Conservation (phyloP, 768 basidiomycete species). For the Boletus reticuloceps region DNA sequence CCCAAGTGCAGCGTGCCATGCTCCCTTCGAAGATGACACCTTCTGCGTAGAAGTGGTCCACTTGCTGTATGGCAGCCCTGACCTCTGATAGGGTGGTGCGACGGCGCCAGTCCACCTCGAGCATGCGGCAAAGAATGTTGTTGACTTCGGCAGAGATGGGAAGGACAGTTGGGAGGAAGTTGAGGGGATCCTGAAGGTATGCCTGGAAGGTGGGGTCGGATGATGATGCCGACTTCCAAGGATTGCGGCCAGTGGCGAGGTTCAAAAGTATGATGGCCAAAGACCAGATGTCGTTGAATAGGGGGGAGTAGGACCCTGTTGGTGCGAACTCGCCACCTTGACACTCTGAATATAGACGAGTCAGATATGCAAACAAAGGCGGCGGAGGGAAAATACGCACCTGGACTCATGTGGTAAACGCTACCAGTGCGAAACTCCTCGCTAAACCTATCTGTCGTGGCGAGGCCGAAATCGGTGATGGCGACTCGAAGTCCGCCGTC, state of each 20-base stretch:
- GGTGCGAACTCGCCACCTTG: conserved; percentile 67
- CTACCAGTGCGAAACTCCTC: conserved; percentile 94
- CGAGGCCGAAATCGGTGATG: conserved; percentile 93
- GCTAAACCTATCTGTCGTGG: conserved; percentile 82
- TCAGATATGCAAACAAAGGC: conserved; percentile 10
- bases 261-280: conserved; percentile 96
- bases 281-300: conserved; percentile 94
- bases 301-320: conserved; percentile 74
- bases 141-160: conserved; percentile 78
- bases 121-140: conserved; percentile 68
- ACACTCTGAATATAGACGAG: conserved; percentile 61
- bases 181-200: conserved; percentile 70
- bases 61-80: conserved; percentile 51
- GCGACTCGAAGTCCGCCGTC: conserved; percentile 72
- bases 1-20: conserved; percentile 77
- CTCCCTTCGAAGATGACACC: conserved; percentile 78
- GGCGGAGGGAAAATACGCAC: conserved; percentile 37
- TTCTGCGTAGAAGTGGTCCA: conserved; percentile 69
- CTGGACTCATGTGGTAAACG: conserved; percentile 98
- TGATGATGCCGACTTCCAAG: conserved; percentile 86
- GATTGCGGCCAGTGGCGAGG: conserved; percentile 90
- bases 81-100: conserved; percentile 49
- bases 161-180: conserved; percentile 83
- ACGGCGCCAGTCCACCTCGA: conserved; percentile 63
- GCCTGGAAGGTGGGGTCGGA: conserved; percentile 89